phyloP scores from a whole-genome alignment of 2,329 filamentous ascomycete species.

The Aspergillus fischeri region DNA sequence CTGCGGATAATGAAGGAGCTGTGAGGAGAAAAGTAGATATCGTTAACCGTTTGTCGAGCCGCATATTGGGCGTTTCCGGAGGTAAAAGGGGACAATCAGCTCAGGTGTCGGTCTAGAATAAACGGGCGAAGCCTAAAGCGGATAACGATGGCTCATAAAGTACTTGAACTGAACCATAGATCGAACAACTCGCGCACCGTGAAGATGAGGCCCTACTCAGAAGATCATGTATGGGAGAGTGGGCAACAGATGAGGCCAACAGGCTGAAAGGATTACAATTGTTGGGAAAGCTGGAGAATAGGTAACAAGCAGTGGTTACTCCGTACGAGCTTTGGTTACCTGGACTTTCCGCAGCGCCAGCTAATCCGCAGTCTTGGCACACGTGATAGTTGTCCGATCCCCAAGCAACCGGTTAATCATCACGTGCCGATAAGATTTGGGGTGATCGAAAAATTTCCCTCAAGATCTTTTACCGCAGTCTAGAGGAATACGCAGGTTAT shows the following conservation, averaged over 20 bases:
- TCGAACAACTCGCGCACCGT: slow-evolving; percentile 16
- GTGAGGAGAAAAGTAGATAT: slow-evolving; percentile 29
- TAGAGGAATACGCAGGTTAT: neutral
- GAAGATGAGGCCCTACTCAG: slow-evolving; percentile 1
- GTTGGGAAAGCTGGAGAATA: neutral
- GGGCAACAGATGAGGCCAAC: neutral
- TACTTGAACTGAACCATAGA: slow-evolving; percentile 7
- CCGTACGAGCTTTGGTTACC: neutral
- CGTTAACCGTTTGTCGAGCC: slow-evolving; percentile 29
- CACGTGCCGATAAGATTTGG: slow-evolving; percentile 22
- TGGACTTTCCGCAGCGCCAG: slow-evolving; percentile 7
- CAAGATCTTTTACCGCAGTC: slow-evolving; percentile 1
- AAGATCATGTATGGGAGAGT: slow-evolving; percentile 7
- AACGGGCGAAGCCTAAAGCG: neutral
- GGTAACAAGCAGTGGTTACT: neutral
- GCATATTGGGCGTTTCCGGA: slow-evolving; percentile 30
- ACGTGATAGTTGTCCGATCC: slow-evolving; percentile 9
- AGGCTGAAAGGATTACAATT: neutral
- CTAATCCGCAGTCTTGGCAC: slow-evolving; percentile 10
- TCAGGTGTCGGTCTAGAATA: slow-evolving; percentile 7
- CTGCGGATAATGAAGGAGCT: slow-evolving; percentile 45
- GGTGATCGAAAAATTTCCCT: slow-evolving; percentile 17
- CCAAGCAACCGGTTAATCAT: neutral
- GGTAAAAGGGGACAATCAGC: slow-evolving; percentile 11
- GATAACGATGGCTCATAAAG: neutral